Conservation (phyloP, 495 filamentous ascomycete species). For the Aspergillus ostianus region DNA sequence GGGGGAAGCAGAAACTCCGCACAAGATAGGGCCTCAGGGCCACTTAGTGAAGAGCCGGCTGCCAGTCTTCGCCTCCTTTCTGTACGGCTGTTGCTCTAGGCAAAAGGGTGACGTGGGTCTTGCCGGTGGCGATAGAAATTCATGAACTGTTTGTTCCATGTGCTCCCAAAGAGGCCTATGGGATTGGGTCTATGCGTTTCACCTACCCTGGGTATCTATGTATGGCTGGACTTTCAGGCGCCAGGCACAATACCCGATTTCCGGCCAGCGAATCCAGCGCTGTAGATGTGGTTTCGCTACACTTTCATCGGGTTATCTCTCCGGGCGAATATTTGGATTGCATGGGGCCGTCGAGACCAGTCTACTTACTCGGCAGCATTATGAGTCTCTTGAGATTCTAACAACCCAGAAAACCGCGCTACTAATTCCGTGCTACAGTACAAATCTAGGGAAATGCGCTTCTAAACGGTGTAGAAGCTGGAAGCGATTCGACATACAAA, state of each 20-base stretch:
- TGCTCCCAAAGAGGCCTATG: background rate
- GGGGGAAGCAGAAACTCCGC: too few species aligned
- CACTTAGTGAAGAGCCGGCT: too few species aligned
- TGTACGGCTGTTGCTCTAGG: background rate
- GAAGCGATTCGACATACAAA: background rate
- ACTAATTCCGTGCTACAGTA: background rate
- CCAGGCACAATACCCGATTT: background rate
- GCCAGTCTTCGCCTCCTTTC: background rate
- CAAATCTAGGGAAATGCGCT: background rate
- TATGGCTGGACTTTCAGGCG: background rate
- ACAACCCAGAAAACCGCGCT: too few species aligned
- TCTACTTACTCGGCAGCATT: background rate
- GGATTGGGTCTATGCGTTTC: background rate
- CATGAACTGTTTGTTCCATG: background rate
- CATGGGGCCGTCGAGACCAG: background rate
- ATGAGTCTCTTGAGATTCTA: background rate
- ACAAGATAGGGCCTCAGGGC: too few species aligned
- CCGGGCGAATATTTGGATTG: background rate
- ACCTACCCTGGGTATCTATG: background rate
- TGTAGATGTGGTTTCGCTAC: background rate
- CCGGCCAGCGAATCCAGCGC: too few species aligned
- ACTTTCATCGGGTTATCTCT: background rate
- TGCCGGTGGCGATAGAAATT: background rate
- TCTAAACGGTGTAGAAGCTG: background rate
- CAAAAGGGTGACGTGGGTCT: background rate